Base-by-base conservation (phyloP, 1,284 basidiomycete species). In the Puccinia hordei region DNA sequence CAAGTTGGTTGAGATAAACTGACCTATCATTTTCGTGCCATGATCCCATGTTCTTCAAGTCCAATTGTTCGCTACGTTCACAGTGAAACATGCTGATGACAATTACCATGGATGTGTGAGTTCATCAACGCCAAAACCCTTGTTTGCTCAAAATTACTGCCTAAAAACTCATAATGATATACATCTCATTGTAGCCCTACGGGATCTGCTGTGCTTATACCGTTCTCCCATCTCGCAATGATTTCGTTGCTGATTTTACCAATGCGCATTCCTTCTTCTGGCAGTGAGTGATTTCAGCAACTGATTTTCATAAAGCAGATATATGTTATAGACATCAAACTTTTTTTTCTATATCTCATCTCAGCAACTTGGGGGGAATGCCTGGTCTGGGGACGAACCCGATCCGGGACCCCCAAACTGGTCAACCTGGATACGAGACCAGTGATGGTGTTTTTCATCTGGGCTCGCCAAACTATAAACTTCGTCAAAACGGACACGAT, bases 201-300 rank as follows among this genome's bases (percentile, higher is more conserved):
- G 73, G 73, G 27, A 59, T 27, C n/a, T 75, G 73, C 38, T 75
- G 73, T n/a, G 73, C 73, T 24, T 75, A 44, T n/a, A 75, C 73
- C 33, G 57, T 41, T n/a, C 13, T 75, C 1, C 73, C 73, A 6
- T 61, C 55, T 22, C 73, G 57, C 6, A 2, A 12, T 30, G 73
- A 75, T n/a, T 59, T 75, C 33, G 41, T 61, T 12, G 55, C 73
- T 12, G 73, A 75, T 61, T 75, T 63, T 30, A 75, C 73, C 33
- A 65, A 75, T 35, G 35, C n/a, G 22, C 73, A 75, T 46, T 24
- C 59, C 10, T 75, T 75, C 41, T 75, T 75, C 41, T 75, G 73
- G 73, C 73, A 75, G 73, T 75, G 24, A 75, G 57, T 46, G 1
- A 68, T 66, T n/a, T 41, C 38, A 8, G 9, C 10, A n/a, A 41